These are phyloP conservation scores for Gossypium schwendimanii DNA, from an alignment of 441 rosid genomes.

Conservation along the genomic window DNA sequence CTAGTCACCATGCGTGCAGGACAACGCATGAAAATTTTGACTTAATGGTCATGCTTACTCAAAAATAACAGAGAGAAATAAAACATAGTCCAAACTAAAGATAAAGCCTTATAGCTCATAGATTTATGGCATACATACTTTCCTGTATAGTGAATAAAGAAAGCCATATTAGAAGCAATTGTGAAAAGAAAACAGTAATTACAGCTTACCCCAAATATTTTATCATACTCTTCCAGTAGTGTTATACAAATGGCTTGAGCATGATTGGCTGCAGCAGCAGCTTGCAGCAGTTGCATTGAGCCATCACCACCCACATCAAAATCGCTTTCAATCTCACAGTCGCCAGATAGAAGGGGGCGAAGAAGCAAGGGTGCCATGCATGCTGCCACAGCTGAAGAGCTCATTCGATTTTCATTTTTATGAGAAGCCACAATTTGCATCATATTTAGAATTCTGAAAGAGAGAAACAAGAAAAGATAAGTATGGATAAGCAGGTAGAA, in stretches of 20 bases:
- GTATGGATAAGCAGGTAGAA: conserved; percentile 10
- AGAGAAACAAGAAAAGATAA: conserved; percentile 8
- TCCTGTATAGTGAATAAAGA: neutral
- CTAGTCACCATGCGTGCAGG: neutral
- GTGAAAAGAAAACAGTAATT: neutral
- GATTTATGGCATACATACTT: neutral
- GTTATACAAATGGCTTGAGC: conserved; percentile 97
- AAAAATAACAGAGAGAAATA: neutral
- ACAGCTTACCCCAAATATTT: conserved; percentile 76
- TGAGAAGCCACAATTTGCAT: conserved; percentile 83
- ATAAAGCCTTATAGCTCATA: neutral
- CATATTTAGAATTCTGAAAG: conserved; percentile 79
- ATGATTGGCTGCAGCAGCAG: conserved; percentile 99
- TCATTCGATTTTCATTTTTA: conserved; percentile 81
- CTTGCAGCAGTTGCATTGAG: conserved; percentile 88
- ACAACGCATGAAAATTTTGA: neutral
- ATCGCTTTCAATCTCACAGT: conserved; percentile 82
- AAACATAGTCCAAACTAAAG: neutral
- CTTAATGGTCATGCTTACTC: neutral
- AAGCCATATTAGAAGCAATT: conserved; percentile 4
- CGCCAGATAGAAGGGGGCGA: conserved; percentile 94
- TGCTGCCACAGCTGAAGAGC: conserved; percentile 96
- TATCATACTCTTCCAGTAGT: conserved; percentile 77
- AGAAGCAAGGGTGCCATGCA: conserved; percentile 99
- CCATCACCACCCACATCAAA: conserved; percentile 93